Conservation (phyloP, 306 rosid genomes). For the Echinosophora koreensis region DNA sequence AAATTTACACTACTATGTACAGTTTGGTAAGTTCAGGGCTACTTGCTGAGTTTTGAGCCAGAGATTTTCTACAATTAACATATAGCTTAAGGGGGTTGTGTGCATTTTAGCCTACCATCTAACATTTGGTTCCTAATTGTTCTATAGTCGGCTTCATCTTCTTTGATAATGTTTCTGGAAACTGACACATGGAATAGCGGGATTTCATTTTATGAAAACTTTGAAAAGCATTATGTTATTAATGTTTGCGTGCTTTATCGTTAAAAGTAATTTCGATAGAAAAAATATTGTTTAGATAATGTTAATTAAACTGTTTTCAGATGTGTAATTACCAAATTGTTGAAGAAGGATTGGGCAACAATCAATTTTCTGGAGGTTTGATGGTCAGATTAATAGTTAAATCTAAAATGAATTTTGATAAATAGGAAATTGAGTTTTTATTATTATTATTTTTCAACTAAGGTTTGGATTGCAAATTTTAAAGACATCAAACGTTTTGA, state of each 20-base stretch:
- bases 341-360: too few relatives aligned
- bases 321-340: too few relatives aligned
- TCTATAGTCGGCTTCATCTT: slow-evolving; percentile 12
- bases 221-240: slow-evolving; percentile 18
- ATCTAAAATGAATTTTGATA: too few relatives aligned
- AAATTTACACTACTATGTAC: not conserved
- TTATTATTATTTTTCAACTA: too few relatives aligned
- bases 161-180: slow-evolving; percentile 34
- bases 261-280: too few relatives aligned
- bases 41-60: not conserved
- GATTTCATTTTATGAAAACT: slow-evolving; percentile 27
- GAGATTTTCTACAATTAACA: not conserved
- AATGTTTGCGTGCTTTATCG: too few relatives aligned
- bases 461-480: not conserved
- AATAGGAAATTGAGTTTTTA: too few relatives aligned
- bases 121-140: slow-evolving; percentile 20
- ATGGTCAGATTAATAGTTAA: too few relatives aligned
- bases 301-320: too few relatives aligned
- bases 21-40: not conserved
- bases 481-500: not conserved
- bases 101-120: slow-evolving; percentile 1
- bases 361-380: too few relatives aligned
- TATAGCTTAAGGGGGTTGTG: not conserved
- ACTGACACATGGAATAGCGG: slow-evolving; percentile 9
- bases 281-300: too few relatives aligned